These are phyloP conservation scores for Dendrothele bispora DNA, from an alignment of 768 basidiomycete species.

Conservation along the genomic window DNA sequence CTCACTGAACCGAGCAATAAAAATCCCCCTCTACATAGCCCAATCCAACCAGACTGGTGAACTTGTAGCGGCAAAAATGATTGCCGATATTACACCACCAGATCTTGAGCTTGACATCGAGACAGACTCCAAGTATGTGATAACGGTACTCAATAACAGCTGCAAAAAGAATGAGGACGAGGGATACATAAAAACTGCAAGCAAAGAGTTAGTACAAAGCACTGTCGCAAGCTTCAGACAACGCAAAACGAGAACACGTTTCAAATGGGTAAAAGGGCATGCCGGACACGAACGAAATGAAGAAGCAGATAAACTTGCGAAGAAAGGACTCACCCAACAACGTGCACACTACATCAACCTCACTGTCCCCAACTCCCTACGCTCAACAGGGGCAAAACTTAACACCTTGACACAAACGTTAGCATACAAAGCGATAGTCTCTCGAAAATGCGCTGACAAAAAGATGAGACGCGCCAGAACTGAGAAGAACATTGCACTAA, in stretches of 20 bases:
- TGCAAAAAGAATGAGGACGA: slow-evolving; percentile 4
- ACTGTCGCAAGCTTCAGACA: slow-evolving; percentile 6
- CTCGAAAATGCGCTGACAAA: too few relatives aligned
- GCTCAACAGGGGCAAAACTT: too few relatives aligned
- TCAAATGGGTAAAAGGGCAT: slow-evolving; percentile 28
- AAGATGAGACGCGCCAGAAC: too few relatives aligned
- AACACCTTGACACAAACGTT: too few relatives aligned
- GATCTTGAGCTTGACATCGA: neutral
- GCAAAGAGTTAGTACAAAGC: neutral
- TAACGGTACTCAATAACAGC: slow-evolving; percentile 7
- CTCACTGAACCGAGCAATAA: neutral
- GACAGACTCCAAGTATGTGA: slow-evolving; percentile 13
- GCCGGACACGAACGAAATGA: too few relatives aligned
- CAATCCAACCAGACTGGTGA: slow-evolving; percentile 16
- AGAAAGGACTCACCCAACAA: too few relatives aligned
- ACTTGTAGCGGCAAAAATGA: slow-evolving; percentile 8
- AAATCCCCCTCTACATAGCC: neutral
- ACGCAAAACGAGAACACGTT: slow-evolving; percentile 11
- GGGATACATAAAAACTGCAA: slow-evolving; percentile 2
- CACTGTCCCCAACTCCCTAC: too few relatives aligned
- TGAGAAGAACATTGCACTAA: too few relatives aligned
- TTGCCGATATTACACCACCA: neutral
- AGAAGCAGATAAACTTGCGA: too few relatives aligned
- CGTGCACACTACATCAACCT: too few relatives aligned
- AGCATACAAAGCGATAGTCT: too few relatives aligned